A percentile compares a stretch with the other conserved stretches of the same genome.
Conservation (phyloP, 2,329 filamentous ascomycete species). For the Cordyceps cicadae region DNA sequence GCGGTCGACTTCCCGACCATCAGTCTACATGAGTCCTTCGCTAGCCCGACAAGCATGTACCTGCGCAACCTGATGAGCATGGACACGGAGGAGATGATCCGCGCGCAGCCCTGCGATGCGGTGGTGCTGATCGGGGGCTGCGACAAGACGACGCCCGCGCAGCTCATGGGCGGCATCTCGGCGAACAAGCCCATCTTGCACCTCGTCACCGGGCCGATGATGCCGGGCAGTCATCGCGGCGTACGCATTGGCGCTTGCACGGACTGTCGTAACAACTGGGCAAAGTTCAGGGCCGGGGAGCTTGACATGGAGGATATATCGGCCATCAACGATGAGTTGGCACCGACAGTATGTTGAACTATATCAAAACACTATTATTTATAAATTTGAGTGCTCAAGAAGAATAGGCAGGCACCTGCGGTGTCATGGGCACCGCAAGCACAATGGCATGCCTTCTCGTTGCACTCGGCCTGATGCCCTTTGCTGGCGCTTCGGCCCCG, state of each 20-base stretch:
- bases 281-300: slow-evolving; percentile 53
- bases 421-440: slow-evolving; percentile 87
- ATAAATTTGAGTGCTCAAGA: background rate
- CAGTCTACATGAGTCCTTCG: slow-evolving; percentile 61
- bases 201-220: slow-evolving; percentile 65
- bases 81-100: slow-evolving; percentile 73
- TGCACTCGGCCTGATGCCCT: slow-evolving; percentile 71
- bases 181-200: slow-evolving; percentile 65
- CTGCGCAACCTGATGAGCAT: slow-evolving; percentile 68
- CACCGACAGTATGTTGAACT: slow-evolving; percentile 48
- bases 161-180: slow-evolving; percentile 68
- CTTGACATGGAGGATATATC: slow-evolving; percentile 66
- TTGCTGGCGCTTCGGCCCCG: slow-evolving; percentile 69
- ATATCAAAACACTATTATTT: background rate
- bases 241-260: slow-evolving; percentile 63
- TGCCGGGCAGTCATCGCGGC: slow-evolving; percentile 60
- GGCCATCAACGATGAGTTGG: slow-evolving; percentile 62
- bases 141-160: slow-evolving; percentile 66
- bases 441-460: slow-evolving; percentile 83
- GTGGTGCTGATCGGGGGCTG: slow-evolving; percentile 63
- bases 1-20: slow-evolving; percentile 69
- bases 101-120: slow-evolving; percentile 61
- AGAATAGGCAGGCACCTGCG: slow-evolving; percentile 62
- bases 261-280: slow-evolving; percentile 68
- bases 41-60: slow-evolving; percentile 66